These are phyloP conservation scores for Tetrastigma voinierianum DNA, from an alignment of 164 flowering plant species.

Conservation along the genomic window DNA sequence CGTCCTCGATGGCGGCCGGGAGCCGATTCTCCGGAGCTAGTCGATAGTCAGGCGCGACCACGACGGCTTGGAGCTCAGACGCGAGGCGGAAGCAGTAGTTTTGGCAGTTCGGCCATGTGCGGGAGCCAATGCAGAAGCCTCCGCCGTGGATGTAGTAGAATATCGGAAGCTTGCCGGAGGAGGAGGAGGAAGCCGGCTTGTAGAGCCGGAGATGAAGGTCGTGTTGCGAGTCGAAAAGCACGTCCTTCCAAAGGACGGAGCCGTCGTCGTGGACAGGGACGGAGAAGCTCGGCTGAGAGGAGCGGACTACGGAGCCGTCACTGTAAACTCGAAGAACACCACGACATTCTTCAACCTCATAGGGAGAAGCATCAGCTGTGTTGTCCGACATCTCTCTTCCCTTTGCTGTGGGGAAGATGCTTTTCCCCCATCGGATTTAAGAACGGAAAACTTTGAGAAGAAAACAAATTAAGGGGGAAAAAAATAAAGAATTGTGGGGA, in stretches of 20 bases:
- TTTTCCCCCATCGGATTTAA: too few relatives aligned
- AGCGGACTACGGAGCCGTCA: slow-evolving; percentile 70
- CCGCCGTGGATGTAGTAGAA: slow-evolving; percentile 80
- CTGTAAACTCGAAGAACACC: slow-evolving; percentile 66
- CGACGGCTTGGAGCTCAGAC: slow-evolving; percentile 48
- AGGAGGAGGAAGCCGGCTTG: slow-evolving; percentile 43
- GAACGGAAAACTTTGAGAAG: too few relatives aligned
- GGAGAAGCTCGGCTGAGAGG: slow-evolving; percentile 45
- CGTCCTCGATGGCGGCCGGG: slow-evolving; percentile 75
- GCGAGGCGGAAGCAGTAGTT: slow-evolving; percentile 66
- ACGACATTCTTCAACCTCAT: slow-evolving; percentile 59
- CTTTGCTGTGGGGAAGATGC: too few relatives aligned
- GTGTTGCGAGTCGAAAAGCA: slow-evolving; percentile 35
- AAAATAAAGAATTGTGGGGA: too few relatives aligned
- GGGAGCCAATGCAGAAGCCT: slow-evolving; percentile 72
- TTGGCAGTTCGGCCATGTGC: slow-evolving; percentile 73
- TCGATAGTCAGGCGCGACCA: slow-evolving; percentile 72
- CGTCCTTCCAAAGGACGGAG: slow-evolving; percentile 67
- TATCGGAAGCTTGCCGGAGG: slow-evolving; percentile 48
- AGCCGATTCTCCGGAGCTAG: slow-evolving; percentile 77
- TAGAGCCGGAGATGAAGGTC: slow-evolving; percentile 63
- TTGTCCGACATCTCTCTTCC: slow-evolving; percentile 12
- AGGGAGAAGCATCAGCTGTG: slow-evolving; percentile 14
- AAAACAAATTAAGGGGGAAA: too few relatives aligned
- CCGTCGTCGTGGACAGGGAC: slow-evolving; percentile 59